Evolutionary conservation across 345 rosid species (phyloP).

Genomic region (Eucalyptus marginata): DNA sequence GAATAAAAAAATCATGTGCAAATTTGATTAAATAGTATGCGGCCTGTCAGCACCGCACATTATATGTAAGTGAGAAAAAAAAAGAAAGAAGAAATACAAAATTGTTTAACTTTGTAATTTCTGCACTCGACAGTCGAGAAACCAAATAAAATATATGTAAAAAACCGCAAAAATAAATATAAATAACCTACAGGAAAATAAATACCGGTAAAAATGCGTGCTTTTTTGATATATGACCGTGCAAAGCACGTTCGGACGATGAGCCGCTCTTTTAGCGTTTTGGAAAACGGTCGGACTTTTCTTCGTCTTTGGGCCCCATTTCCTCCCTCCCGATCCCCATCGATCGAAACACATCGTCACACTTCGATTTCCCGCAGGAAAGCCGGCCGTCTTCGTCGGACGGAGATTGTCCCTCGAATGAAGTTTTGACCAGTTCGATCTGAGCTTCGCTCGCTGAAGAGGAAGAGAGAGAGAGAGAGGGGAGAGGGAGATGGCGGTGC

Average conservation of each 20-base stretch:
- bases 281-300: not conserved
- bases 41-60: accelerated
- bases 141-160: not conserved
- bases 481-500: conserved; percentile 31
- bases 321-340: not conserved
- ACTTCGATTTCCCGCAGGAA: not conserved
- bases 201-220: not conserved
- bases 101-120: not conserved
- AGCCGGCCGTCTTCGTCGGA: not conserved
- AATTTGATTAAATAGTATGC: not conserved
- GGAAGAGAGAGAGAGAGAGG: not conserved
- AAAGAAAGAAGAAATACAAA: not conserved
- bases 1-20: not conserved
- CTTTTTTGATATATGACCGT: not conserved
- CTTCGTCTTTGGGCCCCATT: not conserved
- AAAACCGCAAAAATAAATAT: not conserved
- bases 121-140: not conserved
- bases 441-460: not conserved
- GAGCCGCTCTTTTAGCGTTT: not conserved
- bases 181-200: not conserved
- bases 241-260: not conserved
- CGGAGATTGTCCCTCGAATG: not conserved
- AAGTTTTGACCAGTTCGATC: not conserved
- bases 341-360: not conserved
- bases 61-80: not conserved